These are phyloP conservation scores for Metschnikowia koreensis DNA, from an alignment of 805 yeast species.

Conservation along the genomic window DNA sequence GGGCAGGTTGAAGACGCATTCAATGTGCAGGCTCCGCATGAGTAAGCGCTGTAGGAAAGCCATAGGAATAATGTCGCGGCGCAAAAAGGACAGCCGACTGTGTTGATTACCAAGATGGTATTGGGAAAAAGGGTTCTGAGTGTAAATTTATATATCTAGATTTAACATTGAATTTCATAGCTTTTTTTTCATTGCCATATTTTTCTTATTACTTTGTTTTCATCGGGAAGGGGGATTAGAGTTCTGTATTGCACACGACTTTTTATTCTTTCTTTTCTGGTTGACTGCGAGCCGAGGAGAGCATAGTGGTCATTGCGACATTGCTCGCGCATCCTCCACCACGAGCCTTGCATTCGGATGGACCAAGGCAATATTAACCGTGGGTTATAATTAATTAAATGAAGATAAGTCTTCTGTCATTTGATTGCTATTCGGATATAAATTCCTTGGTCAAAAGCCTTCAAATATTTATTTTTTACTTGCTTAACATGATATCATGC, in stretches of 20 bases:
- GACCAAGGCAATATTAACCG: background rate
- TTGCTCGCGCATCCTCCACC: background rate
- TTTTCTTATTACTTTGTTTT: background rate
- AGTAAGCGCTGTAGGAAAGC: background rate
- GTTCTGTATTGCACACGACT: background rate
- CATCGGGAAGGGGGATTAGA: background rate
- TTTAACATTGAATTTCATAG: background rate
- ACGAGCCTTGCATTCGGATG: background rate
- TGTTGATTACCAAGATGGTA: background rate
- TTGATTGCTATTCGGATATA: too few relatives aligned
- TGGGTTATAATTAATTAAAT: background rate
- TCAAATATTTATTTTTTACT: too few relatives aligned
- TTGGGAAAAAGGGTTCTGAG: too few relatives aligned
- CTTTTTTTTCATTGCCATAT: background rate
- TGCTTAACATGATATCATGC: background rate
- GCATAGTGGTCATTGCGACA: constrained; percentile 1
- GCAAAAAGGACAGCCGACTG: too few relatives aligned
- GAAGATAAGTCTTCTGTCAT: background rate
- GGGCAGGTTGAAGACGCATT: background rate
- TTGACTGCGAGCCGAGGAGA: background rate
- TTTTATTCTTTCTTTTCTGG: background rate
- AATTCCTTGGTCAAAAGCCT: too few relatives aligned
- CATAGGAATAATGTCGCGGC: background rate
- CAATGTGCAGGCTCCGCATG: background rate
- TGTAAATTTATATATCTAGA: too few relatives aligned